Evolutionary conservation across 441 rosid genomes (phyloP), one percentile per base, ranked within the genome.

Genomic region (Manihot esculenta): DNA sequence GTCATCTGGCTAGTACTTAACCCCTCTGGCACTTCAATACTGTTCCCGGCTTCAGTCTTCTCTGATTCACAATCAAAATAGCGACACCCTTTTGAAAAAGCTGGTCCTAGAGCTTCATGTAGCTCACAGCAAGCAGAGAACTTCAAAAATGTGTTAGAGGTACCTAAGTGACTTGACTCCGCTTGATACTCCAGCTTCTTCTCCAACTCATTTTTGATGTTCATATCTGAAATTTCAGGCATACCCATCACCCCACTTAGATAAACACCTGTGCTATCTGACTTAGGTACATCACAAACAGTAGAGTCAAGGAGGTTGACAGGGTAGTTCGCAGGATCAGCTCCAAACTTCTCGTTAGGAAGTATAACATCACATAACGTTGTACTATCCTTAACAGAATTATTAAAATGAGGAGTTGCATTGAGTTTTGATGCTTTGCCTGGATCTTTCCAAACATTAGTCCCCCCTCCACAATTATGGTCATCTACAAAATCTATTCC

Each of bases 71-170:
- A 74, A 72, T 78, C 89, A 68, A 71, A 77, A 73, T 66, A 68
- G 50, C 64, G 68, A 73, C 74, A 74, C 27, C 79, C 83, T 63
- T 81, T 82, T 72, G 72, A 72, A 81, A 89, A 91, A 62, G 79
- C 80, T 62, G 95, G 90, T 70, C 97, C 97, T 48, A 94, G 87
- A 30, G 89, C 99, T 84, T 91, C 96, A 72, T 84, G 86, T 77
- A 94, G 86, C 86, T 94, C 99, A 44, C 82, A 88, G 63, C 86
- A 92, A 76, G 91, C 83, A 48, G 87, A 84, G 77, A 84, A 83
- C 81, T 85, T 85, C 47, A 85, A 83, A 67, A 85, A 79, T 44
- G 80, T 42, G 66, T 75, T 74, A 30, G 83, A 65, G 48, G 77
- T 71, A 70, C 78, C 84, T 33, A 76, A 62, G 56, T 77, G 76